Evolutionary conservation across 306 rosid genomes (phyloP).

Genomic region (Medicago arabica): DNA sequence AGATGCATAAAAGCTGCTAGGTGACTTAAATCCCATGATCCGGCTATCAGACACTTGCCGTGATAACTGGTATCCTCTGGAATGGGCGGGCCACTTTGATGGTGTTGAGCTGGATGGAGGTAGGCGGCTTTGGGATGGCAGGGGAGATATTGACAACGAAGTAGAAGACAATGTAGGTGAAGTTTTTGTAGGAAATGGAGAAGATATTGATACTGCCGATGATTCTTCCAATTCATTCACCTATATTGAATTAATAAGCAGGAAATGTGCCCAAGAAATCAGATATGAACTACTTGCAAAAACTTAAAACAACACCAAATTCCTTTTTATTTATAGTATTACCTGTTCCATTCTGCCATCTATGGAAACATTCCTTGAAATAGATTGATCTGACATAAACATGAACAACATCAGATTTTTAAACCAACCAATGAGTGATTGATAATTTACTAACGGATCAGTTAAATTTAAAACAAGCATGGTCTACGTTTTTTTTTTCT

Average conservation of each 20-base stretch:
- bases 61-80: conserved; percentile 69
- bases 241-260: conserved; percentile 48
- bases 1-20: conserved; percentile 53
- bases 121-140: conserved; percentile 59
- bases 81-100: conserved; percentile 53
- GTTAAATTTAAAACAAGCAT: conserved; percentile 4
- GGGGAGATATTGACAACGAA: conserved; percentile 61
- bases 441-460: conserved; percentile 20
- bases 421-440: conserved; percentile 27
- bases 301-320: conserved; percentile 18
- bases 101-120: conserved; percentile 71
- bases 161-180: conserved; percentile 70
- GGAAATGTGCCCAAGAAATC: conserved; percentile 32
- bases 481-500: background rate
- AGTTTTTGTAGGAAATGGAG: conserved; percentile 61
- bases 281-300: conserved; percentile 21
- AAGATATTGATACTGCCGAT: conserved; percentile 49
- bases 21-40: conserved; percentile 67
- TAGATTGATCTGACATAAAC: conserved; percentile 67
- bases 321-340: conserved; percentile 35
- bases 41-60: conserved; percentile 68
- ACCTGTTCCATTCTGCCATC: conserved; percentile 78
- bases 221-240: conserved; percentile 60
- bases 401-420: conserved; percentile 38
- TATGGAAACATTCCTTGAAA: conserved; percentile 60